Conservation (phyloP, 768 basidiomycete species). For the Rhodocollybia butyracea region DNA sequence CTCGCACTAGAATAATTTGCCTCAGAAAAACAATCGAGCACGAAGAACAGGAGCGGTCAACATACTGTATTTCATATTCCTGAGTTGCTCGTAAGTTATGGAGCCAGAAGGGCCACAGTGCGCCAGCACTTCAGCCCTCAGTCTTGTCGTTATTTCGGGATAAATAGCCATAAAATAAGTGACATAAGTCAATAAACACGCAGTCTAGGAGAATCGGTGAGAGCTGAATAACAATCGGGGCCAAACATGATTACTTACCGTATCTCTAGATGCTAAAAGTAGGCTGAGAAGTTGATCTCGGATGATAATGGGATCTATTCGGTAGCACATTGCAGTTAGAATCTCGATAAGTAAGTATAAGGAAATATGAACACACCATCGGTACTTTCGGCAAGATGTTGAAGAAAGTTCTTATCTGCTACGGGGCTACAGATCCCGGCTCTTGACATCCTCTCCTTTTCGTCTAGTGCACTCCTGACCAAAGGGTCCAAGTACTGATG, state of each 20-base stretch:
- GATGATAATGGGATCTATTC: slow-evolving; percentile 58
- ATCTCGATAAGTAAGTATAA: not conserved
- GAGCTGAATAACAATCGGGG: not conserved
- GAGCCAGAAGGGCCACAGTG: slow-evolving; percentile 45
- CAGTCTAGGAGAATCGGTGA: slow-evolving; percentile 42
- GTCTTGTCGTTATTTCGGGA: slow-evolving; percentile 48
- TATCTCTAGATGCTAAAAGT: slow-evolving; percentile 75
- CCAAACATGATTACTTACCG: slow-evolving; percentile 38
- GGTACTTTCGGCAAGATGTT: slow-evolving; percentile 65
- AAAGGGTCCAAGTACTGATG: slow-evolving; percentile 64
- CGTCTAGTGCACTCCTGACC: slow-evolving; percentile 48
- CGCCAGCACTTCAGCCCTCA: slow-evolving; percentile 60
- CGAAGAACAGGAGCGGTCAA: slow-evolving; percentile 14
- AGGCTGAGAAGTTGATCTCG: slow-evolving; percentile 78
- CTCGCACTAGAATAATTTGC: slow-evolving; percentile 48
- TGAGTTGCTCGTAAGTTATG: slow-evolving; percentile 56
- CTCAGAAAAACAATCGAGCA: slow-evolving; percentile 6
- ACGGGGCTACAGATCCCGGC: slow-evolving; percentile 35
- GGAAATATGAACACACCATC: slow-evolving; percentile 37
- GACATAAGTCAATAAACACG: slow-evolving; percentile 64
- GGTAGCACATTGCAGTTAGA: not conserved
- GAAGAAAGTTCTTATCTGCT: slow-evolving; percentile 59
- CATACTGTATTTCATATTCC: slow-evolving; percentile 64
- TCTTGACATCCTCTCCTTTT: slow-evolving; percentile 35
- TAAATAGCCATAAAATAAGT: slow-evolving; percentile 68